Base-by-base conservation (phyloP, 306 rosid genomes). In the Begonia peltatifolia region DNA sequence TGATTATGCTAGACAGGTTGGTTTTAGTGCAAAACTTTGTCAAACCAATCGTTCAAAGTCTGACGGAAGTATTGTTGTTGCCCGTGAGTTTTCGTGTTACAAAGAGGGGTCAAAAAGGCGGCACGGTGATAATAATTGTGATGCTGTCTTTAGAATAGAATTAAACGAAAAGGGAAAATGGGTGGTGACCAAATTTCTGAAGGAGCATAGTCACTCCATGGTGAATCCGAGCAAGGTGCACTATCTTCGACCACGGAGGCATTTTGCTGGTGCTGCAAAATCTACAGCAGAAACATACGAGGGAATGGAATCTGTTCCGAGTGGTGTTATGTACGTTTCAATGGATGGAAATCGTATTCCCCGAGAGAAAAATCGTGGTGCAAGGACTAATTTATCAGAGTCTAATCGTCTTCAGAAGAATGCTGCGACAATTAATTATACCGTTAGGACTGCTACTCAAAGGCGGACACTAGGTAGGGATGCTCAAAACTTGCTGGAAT, bases 321-420 rank as follows among this genome's bases (percentile, higher is more conserved):
- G 87, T 73, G 96, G 90, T 55, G 84, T 87, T 47, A 81, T 87
- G 96, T 84, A 79, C 75, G 78, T 81, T 47, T 74, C 87, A 47
- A 59, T 79, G 87, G 94, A 87, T 65, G 94, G 84, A 56, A 76
- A 64, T 65, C 82, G 63, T 52, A 47, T 44, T 48, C 42, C 79
- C 18, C 58, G 47, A 49, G 90, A 81, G 69, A 84, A 68, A 53
- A 70, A 52, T 63, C 71, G 72, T 42, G 76, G 78, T 51, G 53
- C 54, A 68, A 78, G 71, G 63, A 78, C 55, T 67, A 60, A 72
- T 63, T 61, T 65, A 48, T 47, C 59, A 48, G 87, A 83, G 59
- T 60, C 76, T 22, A 72, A 59, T 63, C 82, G 72, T 46, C 46
- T 67, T 0, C 71, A 61, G 43, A 83, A 76, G 63, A 87, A 64